Conservation (phyloP, 768 basidiomycete genomes). For the Clavaria fumosa region DNA sequence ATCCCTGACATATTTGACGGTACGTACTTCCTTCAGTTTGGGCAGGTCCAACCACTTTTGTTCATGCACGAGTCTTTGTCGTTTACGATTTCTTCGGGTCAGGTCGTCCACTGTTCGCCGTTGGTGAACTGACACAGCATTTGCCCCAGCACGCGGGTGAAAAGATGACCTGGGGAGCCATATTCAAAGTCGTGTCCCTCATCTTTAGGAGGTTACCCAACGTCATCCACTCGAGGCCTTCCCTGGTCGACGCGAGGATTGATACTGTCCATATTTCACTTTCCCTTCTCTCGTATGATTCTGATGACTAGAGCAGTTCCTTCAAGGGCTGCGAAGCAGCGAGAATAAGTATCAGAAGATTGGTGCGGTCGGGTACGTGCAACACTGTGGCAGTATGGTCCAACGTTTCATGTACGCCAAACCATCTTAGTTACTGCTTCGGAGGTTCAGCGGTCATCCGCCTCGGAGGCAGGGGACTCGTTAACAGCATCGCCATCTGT, state of each 20-base stretch:
- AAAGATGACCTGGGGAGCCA: constrained; percentile 16
- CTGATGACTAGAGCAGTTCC: constrained; percentile 18
- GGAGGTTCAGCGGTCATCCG: constrained; percentile 26
- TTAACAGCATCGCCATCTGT: constrained; percentile 26
- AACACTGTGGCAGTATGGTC: background rate
- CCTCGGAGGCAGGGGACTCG: constrained; percentile 20
- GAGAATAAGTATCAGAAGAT: constrained; percentile 28
- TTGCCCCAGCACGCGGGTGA: constrained; percentile 21
- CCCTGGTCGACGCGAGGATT: constrained; percentile 19
- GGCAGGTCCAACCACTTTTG: background rate
- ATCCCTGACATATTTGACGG: constrained; percentile 47
- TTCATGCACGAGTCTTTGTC: too few species aligned
- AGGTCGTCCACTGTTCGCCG: constrained; percentile 20
- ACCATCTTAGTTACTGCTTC: constrained; percentile 25
- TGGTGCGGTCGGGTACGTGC: constrained; percentile 27
- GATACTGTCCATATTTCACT: constrained; percentile 16
- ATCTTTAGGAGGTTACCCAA: constrained; percentile 16
- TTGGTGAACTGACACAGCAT: constrained; percentile 11
- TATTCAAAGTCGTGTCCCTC: constrained; percentile 16
- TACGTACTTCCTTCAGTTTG: constrained; percentile 11
- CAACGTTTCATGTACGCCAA: background rate
- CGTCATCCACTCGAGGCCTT: constrained; percentile 19
- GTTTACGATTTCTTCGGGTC: background rate
- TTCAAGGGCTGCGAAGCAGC: constrained; percentile 20
- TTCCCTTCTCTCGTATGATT: background rate